Conservation (phyloP, 2,329 filamentous ascomycete genomes). For the Cytospora mali region DNA sequence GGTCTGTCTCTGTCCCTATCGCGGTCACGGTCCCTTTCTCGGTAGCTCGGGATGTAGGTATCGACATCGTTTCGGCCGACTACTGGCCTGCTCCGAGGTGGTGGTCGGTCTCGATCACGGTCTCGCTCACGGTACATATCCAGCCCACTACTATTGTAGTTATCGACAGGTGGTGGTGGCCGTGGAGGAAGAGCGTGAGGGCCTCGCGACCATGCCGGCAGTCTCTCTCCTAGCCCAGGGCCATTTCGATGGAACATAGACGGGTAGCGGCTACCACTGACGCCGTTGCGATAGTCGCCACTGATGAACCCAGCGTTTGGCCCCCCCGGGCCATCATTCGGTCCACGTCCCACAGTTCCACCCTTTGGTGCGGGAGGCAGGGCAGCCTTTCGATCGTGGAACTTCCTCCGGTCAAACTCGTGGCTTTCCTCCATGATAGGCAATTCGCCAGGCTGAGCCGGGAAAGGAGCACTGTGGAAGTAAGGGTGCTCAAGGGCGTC, state of each 20-base stretch:
- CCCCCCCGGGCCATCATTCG: conserved; percentile 47
- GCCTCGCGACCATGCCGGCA: conserved; percentile 59
- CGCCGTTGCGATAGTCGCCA: conserved; percentile 55
- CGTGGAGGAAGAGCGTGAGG: conserved; percentile 49
- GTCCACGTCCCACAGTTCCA: conserved; percentile 81
- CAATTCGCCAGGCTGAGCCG: conserved; percentile 82
- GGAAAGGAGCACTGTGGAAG: conserved; percentile 77
- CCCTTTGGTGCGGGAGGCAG: conserved; percentile 90
- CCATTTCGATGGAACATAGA: conserved; percentile 39
- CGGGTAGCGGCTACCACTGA: conserved; percentile 50
- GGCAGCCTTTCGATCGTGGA: conserved; percentile 80
- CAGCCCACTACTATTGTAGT: conserved; percentile 38
- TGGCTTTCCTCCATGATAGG: conserved; percentile 93
- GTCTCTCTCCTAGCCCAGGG: conserved; percentile 36
- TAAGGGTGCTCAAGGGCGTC: conserved; percentile 93
- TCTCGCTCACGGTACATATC: conserved; percentile 35
- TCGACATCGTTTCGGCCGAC: conserved; percentile 42
- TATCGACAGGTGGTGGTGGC: conserved; percentile 50
- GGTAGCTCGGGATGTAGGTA: conserved; percentile 54
- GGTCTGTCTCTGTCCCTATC: conserved; percentile 37
- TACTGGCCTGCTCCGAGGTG: conserved; percentile 32
- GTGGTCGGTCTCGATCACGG: conserved; percentile 38
- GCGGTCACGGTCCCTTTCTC: conserved; percentile 42
- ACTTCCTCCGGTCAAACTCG: conserved; percentile 91
- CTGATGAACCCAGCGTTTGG: conserved; percentile 55